Percentiles rank a stretch among this genome's conserved stretches.
phyloP scores from a whole-genome alignment of 2,329 filamentous ascomycete species.

The Aspergillus tubingensis region DNA sequence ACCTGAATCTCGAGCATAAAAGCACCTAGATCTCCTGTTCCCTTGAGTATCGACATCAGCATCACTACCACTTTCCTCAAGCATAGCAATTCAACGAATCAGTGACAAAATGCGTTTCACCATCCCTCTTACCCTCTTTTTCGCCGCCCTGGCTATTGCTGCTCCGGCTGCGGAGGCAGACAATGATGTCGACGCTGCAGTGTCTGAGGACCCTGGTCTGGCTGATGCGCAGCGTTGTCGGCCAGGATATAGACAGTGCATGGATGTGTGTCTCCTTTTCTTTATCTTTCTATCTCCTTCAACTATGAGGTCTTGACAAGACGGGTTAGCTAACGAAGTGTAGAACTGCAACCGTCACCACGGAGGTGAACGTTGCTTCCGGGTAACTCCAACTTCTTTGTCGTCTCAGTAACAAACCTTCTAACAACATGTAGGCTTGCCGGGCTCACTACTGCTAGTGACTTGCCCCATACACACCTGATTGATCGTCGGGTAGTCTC shows the following conservation, averaged over 20 bases:
- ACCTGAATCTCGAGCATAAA: background rate
- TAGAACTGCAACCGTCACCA: background rate
- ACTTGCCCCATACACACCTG: background rate
- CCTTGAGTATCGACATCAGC: background rate
- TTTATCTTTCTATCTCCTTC: background rate
- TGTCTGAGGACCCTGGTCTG: background rate
- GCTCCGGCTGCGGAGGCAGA: background rate
- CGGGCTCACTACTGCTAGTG: constrained; percentile 6
- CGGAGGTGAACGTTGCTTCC: background rate
- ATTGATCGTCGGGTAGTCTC: background rate
- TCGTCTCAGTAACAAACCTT: background rate
- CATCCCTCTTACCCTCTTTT: constrained; percentile 4
- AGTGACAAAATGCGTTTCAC: constrained; percentile 8
- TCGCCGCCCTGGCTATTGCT: constrained; percentile 5
- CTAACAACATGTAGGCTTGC: background rate
- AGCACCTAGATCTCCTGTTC: background rate
- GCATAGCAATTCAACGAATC: too few species aligned
- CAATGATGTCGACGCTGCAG: background rate
- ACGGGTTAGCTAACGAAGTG: background rate
- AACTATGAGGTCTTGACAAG: background rate
- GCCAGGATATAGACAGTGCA: background rate
- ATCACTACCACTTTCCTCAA: background rate
- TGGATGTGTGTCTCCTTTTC: background rate
- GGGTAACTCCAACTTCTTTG: background rate
- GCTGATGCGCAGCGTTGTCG: background rate